Evolutionary conservation across 164 flowering plant genomes (phyloP).

Genomic region (Vitis cinerea): DNA sequence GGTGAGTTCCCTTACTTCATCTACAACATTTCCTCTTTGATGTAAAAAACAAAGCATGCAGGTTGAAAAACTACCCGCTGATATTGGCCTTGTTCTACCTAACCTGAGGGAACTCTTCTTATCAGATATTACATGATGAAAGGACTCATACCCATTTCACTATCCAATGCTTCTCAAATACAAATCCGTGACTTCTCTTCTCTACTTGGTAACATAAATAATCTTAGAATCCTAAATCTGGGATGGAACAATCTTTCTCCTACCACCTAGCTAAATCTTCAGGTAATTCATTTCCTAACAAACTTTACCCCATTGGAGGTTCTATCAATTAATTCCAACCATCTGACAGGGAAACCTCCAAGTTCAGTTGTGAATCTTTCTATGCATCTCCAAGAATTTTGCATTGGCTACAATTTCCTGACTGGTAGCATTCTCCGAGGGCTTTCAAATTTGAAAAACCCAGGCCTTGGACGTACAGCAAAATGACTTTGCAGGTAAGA

Average conservation of each 20-base stretch:
- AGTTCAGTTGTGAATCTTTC: conserved; percentile 12
- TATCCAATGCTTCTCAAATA: conserved; percentile 9
- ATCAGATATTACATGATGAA: neutral
- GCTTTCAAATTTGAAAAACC: conserved; percentile 6
- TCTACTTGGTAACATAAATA: neutral
- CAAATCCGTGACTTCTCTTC: conserved; percentile 15
- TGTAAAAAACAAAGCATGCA: neutral
- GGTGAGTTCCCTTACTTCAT: conserved; percentile 5
- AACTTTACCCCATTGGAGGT: conserved; percentile 2
- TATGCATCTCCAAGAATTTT: conserved; percentile 7
- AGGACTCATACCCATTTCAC: conserved; percentile 5
- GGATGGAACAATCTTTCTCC: conserved; percentile 10
- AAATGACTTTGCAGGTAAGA: conserved; percentile 5
- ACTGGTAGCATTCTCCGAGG: conserved; percentile 4
- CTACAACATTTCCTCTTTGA: conserved; percentile 14
- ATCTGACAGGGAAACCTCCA: conserved; percentile 11
- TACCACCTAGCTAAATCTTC: conserved; percentile 5
- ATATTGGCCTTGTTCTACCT: conserved; percentile 7
- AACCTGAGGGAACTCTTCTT: conserved; percentile 8
- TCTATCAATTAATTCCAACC: conserved; percentile 3
- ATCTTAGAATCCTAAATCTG: conserved; percentile 2
- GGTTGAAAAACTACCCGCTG: conserved; percentile 1
- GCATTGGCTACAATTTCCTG: conserved; percentile 10
- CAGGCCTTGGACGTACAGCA: conserved; percentile 2
- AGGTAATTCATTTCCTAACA: conserved; percentile 3